Base-by-base conservation (phyloP, 345 rosid genomes). In the Linum usitatissimum region DNA sequence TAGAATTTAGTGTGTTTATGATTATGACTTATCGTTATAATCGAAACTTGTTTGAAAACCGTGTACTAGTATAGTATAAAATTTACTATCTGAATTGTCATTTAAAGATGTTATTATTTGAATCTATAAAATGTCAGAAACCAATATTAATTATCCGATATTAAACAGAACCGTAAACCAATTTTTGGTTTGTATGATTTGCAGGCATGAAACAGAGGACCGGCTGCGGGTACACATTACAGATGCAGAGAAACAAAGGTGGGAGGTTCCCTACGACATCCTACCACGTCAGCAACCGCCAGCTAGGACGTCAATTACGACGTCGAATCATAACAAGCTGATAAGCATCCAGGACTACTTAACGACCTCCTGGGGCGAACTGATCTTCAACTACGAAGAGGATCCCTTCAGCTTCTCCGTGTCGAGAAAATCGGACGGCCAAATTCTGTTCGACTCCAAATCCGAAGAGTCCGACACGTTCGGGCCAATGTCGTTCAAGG, bases 231-330 rank as follows among this genome's bases (percentile, higher is more conserved):
- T 94, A 6, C 82, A 78, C 76, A 88, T 88, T 63, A 90, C 99
- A 1, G 99, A 94, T 71, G 95, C 99, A 1, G 70, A 69, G 74
- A 81, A 88, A 63, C 85, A 77, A 75, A 70, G 99, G 70, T 94
- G 99, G 99, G 97, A 88, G 72, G 95, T 94, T 1, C 99, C 97
- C 0, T 90, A 88, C 83, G 72, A 79, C 62, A 85, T 94, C 53
- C 73, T 94, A 38, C 97, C 97, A 0, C 72, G 99, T 59, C 87
- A 88, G 45, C 78, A 77, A 23, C 86, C 95, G 0, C 92, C 95
- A 30, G n/a, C 70, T 45, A 86, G 80, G 48, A 77, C 71, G 69
- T 57, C 73, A 6, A 77, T 79, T 56, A 78, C 83, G 55, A 74
- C 75, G 63, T 74, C 87, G 0, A 59, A 87, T 64, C 2, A 23